phyloP scores from a whole-genome alignment of 192 early-diverging fungal genomes.

The Coemansia sp. region DNA sequence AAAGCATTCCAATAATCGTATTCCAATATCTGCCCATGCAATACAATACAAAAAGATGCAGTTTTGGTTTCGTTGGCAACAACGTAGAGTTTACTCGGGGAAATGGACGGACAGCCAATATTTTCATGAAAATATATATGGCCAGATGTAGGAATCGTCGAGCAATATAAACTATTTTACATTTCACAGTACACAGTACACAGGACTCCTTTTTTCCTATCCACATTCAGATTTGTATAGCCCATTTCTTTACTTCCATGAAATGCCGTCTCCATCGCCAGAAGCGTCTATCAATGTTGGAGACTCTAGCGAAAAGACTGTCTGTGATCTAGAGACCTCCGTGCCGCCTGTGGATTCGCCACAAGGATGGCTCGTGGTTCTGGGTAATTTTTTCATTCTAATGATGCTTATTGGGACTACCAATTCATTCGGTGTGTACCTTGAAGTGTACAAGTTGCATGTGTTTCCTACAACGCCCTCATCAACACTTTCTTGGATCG shows the following conservation, averaged over 20 bases:
- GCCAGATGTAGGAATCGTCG: too few species aligned
- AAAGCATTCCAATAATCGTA: neutral
- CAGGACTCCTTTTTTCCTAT: neutral
- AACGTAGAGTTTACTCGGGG: too few species aligned
- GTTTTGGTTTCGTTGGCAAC: too few species aligned
- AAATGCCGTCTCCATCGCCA: neutral
- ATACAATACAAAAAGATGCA: too few species aligned
- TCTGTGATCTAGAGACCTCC: neutral
- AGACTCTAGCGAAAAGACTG: neutral
- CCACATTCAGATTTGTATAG: neutral
- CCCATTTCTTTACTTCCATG: neutral
- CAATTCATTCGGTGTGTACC: slow-evolving; percentile 38
- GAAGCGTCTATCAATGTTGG: neutral
- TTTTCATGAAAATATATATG: too few species aligned
- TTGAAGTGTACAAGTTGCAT: slow-evolving; percentile 21
- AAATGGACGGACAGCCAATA: too few species aligned
- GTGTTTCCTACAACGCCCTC: slow-evolving; percentile 24
- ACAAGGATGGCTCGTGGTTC: slow-evolving; percentile 32
- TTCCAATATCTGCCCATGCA: neutral
- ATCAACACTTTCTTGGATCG: slow-evolving; percentile 45
- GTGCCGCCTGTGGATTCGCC: slow-evolving; percentile 15
- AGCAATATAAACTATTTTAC: too few species aligned
- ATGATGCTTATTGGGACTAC: slow-evolving; percentile 33
- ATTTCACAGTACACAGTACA: too few species aligned
- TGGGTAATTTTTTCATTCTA: slow-evolving; percentile 26